phyloP scores from a whole-genome alignment of 2,329 filamentous ascomycete species.

The Aspergillus proliferans region DNA sequence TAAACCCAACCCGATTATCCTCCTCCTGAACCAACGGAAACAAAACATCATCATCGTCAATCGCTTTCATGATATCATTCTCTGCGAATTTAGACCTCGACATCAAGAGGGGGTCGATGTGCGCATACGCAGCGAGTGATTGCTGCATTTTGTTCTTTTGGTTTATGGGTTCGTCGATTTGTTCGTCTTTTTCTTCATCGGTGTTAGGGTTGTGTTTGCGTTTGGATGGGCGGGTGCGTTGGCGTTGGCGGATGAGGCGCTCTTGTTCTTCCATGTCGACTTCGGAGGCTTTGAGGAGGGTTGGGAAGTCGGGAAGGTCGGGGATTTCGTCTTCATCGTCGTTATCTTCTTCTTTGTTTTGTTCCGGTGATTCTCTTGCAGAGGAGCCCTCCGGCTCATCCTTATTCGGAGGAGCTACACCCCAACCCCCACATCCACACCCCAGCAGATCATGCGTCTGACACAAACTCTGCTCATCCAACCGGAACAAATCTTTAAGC shows the following conservation, averaged over 20 bases:
- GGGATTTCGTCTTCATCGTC: slow-evolving; percentile 20
- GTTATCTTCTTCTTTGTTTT: slow-evolving; percentile 16
- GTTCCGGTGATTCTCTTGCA: not conserved
- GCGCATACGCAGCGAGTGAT: slow-evolving; percentile 38
- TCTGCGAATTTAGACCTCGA: slow-evolving; percentile 2
- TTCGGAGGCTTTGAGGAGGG: slow-evolving; percentile 36
- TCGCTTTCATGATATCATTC: slow-evolving; percentile 13
- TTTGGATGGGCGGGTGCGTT: slow-evolving; percentile 2
- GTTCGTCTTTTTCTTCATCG: slow-evolving; percentile 4
- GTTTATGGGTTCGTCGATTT: slow-evolving; percentile 9
- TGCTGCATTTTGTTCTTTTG: slow-evolving; percentile 35
- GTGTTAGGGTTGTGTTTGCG: not conserved
- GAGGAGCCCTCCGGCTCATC: slow-evolving; percentile 7
- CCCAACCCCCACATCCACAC: slow-evolving; percentile 56
- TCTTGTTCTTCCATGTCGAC: slow-evolving; percentile 33
- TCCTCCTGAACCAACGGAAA: slow-evolving; percentile 32
- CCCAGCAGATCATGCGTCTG: slow-evolving; percentile 63
- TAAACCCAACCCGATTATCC: slow-evolving; percentile 32
- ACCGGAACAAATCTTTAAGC: slow-evolving; percentile 59
- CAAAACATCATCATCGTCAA: slow-evolving; percentile 30
- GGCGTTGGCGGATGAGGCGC: slow-evolving; percentile 18
- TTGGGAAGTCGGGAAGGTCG: slow-evolving; percentile 24
- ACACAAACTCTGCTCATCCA: slow-evolving; percentile 56
- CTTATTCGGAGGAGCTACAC: slow-evolving; percentile 17
- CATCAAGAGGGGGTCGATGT: slow-evolving; percentile 36